Evolutionary conservation across 2,329 filamentous ascomycete species (phyloP).

Genomic region (Chaetomiaceae sp.): DNA sequence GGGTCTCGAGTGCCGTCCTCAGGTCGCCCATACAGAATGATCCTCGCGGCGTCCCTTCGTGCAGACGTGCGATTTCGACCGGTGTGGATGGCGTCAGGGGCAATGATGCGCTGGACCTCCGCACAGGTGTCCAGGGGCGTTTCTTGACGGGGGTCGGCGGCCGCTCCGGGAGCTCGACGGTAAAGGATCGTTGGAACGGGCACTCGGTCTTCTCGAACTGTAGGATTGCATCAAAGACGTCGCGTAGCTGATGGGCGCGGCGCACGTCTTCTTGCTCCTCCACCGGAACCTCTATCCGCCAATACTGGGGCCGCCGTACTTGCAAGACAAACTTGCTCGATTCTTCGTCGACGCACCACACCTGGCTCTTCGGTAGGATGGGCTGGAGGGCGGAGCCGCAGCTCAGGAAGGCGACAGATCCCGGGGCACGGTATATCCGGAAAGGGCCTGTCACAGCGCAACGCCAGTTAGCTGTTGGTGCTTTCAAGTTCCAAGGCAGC

Average conservation of each 20-base stretch:
- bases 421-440: conserved; percentile 79
- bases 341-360: conserved; percentile 84
- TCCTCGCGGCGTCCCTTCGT: conserved; percentile 16
- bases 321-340: conserved; percentile 80
- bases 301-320: conserved; percentile 77
- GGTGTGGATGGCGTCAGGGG: conserved; percentile 28
- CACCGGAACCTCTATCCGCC: conserved; percentile 80
- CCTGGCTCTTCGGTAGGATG: conserved; percentile 84
- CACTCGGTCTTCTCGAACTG: conserved; percentile 85
- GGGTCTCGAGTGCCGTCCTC: not conserved
- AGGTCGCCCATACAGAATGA: conserved; percentile 16
- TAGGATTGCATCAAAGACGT: conserved; percentile 65
- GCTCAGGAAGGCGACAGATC: conserved; percentile 81
- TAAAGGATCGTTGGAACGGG: conserved; percentile 75
- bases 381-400: conserved; percentile 79
- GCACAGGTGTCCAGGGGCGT: conserved; percentile 61
- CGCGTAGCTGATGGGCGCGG: conserved; percentile 62
- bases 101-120: conserved; percentile 26
- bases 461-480: too few species aligned
- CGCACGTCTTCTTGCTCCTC: conserved; percentile 57
- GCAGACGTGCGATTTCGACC: conserved; percentile 19
- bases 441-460: conserved; percentile 60
- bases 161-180: conserved; percentile 65
- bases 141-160: conserved; percentile 61
- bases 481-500: not conserved